A percentile compares a stretch with the other conserved stretches of the same genome.
phyloP scores from a whole-genome alignment of 257 asterid species.

The Forsythia suspensa region DNA sequence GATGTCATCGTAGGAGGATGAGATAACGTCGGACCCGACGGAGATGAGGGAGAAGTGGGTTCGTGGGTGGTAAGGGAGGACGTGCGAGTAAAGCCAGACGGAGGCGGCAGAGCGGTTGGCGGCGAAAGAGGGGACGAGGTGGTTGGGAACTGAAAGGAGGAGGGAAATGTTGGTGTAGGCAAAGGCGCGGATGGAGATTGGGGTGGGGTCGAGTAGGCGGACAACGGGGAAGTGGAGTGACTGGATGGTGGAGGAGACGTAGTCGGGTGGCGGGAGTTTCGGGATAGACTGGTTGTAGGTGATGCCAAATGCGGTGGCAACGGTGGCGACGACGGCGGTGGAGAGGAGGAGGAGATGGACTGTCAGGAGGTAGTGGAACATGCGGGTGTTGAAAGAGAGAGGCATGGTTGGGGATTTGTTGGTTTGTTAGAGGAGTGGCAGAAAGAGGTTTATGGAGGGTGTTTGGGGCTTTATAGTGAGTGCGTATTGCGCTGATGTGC shows the following conservation, averaged over 20 bases:
- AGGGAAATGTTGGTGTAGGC: slow-evolving; percentile 75
- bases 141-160: slow-evolving; percentile 71
- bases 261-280: slow-evolving; percentile 61
- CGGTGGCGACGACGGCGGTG: slow-evolving; percentile 37
- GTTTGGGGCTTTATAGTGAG: no score
- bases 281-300: slow-evolving; percentile 53
- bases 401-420: not conserved
- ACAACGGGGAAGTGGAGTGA: slow-evolving; percentile 57
- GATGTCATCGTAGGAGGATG: slow-evolving; percentile 22
- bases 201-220: slow-evolving; percentile 62
- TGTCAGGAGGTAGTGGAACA: slow-evolving; percentile 28
- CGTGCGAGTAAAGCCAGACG: slow-evolving; percentile 54
- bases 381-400: not conserved
- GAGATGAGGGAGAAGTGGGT: slow-evolving; percentile 64
- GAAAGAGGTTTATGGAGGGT: slow-evolving; percentile 14
- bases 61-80: slow-evolving; percentile 79
- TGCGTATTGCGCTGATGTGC: no score
- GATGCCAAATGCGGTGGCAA: slow-evolving; percentile 63
- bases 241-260: slow-evolving; percentile 44
- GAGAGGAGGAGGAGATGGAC: slow-evolving; percentile 23
- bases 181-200: slow-evolving; percentile 75
- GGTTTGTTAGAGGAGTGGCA: not conserved
- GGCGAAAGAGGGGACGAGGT: slow-evolving; percentile 59
- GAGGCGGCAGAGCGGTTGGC: slow-evolving; percentile 57
- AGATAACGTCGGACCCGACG: slow-evolving; percentile 65